Conservation (phyloP, 2,329 filamentous ascomycete genomes). For the Pseudogymnoascus sp. region DNA sequence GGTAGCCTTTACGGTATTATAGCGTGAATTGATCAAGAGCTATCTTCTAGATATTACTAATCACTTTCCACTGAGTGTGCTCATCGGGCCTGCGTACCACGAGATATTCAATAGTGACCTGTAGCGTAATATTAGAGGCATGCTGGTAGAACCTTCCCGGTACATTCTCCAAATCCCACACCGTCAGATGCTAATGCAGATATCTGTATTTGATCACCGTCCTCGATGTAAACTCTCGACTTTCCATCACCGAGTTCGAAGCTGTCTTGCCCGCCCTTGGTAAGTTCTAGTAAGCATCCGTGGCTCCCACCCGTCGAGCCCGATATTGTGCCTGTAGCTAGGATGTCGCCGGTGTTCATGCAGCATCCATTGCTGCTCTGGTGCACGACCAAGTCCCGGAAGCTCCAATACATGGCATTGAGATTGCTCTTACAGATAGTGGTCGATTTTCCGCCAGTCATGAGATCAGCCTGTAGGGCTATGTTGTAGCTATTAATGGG, state of each 20-base stretch:
- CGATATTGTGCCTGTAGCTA: conserved; percentile 37
- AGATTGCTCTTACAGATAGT: conserved; percentile 27
- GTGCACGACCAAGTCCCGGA: conserved; percentile 32
- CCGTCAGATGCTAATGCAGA: conserved; percentile 16
- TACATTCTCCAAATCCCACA: conserved; percentile 24
- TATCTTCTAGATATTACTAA: not conserved
- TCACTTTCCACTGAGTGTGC: not conserved
- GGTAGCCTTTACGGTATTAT: not conserved
- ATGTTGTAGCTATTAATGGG: conserved; percentile 31
- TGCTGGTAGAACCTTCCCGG: conserved; percentile 15
- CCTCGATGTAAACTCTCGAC: conserved; percentile 26
- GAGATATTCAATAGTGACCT: not conserved
- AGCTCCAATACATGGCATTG: conserved; percentile 33
- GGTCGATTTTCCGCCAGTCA: conserved; percentile 19
- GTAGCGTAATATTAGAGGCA: not conserved
- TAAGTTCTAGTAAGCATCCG: conserved; percentile 36
- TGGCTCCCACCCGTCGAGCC: conserved; percentile 28
- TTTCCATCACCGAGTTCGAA: conserved; percentile 26
- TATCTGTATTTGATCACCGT: conserved; percentile 30
- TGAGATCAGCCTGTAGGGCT: conserved; percentile 24
- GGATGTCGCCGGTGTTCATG: conserved; percentile 34
- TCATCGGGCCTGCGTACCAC: not conserved
- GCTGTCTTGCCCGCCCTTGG: conserved; percentile 12
- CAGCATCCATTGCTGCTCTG: conserved; percentile 32
- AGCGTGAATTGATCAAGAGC: not conserved